Conservation (phyloP, 768 basidiomycete genomes). For the Melanogaster broomeanus region DNA sequence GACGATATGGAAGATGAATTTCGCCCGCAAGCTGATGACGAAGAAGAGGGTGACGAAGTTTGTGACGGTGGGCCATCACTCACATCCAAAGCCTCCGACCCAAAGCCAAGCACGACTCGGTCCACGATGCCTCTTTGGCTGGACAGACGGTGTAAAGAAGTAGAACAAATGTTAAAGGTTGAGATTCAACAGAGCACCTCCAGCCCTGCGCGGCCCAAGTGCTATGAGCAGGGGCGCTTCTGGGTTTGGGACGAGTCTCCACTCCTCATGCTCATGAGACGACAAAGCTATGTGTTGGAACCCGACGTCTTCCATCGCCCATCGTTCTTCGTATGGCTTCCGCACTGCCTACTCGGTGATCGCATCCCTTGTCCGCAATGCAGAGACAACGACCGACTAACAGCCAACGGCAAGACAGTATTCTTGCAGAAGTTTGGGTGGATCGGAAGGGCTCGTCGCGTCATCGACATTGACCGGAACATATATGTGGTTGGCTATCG, state of each 20-base stretch:
- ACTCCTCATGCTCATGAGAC: neutral
- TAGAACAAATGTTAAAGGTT: neutral
- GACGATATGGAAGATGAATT: neutral
- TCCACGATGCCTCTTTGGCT: neutral
- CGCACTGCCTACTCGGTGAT: neutral
- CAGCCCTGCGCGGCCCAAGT: neutral
- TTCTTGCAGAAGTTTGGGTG: neutral
- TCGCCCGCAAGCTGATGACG: neutral
- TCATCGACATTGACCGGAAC: conserved; percentile 14
- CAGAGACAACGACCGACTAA: neutral
- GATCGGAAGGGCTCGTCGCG: neutral
- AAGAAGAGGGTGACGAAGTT: neutral
- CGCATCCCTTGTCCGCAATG: neutral
- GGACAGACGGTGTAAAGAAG: neutral
- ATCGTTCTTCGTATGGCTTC: neutral
- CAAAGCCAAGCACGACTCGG: neutral
- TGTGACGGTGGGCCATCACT: too few relatives aligned
- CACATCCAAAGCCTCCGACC: too few relatives aligned
- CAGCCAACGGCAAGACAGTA: neutral
- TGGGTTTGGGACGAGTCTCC: neutral
- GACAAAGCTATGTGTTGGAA: neutral
- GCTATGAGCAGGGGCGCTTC: conserved; percentile 3
- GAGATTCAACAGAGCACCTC: conserved; percentile 1
- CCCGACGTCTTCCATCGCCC: neutral
- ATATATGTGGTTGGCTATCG: conserved; percentile 28